Base-by-base conservation (phyloP, 2,329 filamentous ascomycete species). In the Pyricularia pennisetigena region DNA sequence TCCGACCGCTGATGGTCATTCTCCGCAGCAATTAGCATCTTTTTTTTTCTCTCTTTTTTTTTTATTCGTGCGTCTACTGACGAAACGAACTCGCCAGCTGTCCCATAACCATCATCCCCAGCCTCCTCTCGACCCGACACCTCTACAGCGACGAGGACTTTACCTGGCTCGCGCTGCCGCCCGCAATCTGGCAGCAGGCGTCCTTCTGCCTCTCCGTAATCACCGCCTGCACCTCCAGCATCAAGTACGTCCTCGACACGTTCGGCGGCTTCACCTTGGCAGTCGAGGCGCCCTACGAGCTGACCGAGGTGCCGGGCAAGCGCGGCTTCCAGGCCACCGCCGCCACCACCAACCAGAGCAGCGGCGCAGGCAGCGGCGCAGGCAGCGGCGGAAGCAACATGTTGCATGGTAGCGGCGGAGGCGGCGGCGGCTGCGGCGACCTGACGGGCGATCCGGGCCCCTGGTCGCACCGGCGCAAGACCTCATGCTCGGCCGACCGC, bases 221-320 rank as follows among this genome's bases (percentile, higher is more conserved):
- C 35, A 72, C 70, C 8, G 71, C 71, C n/a, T 70, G 69, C 64
- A 70, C 70, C 10, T 70, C 71, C 10, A 70, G 70, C 65, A 68
- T 70, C n/a, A 72, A 71, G 68, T 62, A 68, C 41, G 62, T 71
- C 26, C 65, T 72, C 49, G 69, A 72, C 62, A 70, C 68, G 29
- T 59, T 71, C 35, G 28, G 62, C 9, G 66, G 70, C 30, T 41
- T 62, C 0, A 69, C 66, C 2, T 64, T 64, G 26, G 67, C 69
- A 24, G 66, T 70, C 2, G 61, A 69, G 28, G 68, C 66, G 16
- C 68, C 69, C 1, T 71, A 70, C 64, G 57, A 67, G 7, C 12
- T 69, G 30, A 32, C 30, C 4, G 30, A 32, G 30, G 30, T 32
- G 4, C 30, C 30, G 30, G 30, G 30, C 30, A 32, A 32, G 30